Evolutionary conservation across 768 basidiomycete genomes (phyloP).

Genomic region (Gloeostereum incarnatum): DNA sequence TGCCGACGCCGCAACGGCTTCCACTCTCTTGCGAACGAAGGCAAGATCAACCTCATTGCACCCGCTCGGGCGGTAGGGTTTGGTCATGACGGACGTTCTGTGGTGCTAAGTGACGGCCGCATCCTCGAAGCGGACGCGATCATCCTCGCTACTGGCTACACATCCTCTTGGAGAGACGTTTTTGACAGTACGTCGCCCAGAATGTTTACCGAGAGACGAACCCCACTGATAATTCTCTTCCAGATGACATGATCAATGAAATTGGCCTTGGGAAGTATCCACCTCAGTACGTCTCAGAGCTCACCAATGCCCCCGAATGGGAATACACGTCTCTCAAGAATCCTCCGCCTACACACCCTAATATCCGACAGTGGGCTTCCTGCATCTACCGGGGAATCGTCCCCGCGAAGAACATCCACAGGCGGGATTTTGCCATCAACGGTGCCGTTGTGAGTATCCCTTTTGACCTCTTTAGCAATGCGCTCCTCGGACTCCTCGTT

Average conservation of each 20-base stretch:
- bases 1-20: slow-evolving; percentile 34
- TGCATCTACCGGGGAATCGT: slow-evolving; percentile 54
- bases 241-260: slow-evolving; percentile 18
- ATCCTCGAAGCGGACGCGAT: slow-evolving; percentile 34
- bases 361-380: slow-evolving; percentile 27
- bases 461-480: not conserved
- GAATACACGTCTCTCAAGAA: slow-evolving; percentile 23
- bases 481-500: not conserved
- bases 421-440: slow-evolving; percentile 53
- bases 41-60: slow-evolving; percentile 37
- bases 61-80: slow-evolving; percentile 24
- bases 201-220: not conserved
- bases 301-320: slow-evolving; percentile 18
- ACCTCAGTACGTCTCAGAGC: slow-evolving; percentile 3
- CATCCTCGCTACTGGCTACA: slow-evolving; percentile 50
- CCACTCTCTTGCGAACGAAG: slow-evolving; percentile 35
- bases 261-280: slow-evolving; percentile 9
- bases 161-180: slow-evolving; percentile 42
- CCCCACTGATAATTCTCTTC: slow-evolving; percentile 39
- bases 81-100: slow-evolving; percentile 11
- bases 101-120: slow-evolving; percentile 34
- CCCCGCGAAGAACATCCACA: slow-evolving; percentile 46
- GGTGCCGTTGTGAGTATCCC: slow-evolving; percentile 41
- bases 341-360: slow-evolving; percentile 26
- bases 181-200: slow-evolving; percentile 18